Evolutionary conservation across 352 stramenopile species (phyloP), one percentile per base, ranked within the genome.

Genomic region (Globisporangium megalacanthum): DNA sequence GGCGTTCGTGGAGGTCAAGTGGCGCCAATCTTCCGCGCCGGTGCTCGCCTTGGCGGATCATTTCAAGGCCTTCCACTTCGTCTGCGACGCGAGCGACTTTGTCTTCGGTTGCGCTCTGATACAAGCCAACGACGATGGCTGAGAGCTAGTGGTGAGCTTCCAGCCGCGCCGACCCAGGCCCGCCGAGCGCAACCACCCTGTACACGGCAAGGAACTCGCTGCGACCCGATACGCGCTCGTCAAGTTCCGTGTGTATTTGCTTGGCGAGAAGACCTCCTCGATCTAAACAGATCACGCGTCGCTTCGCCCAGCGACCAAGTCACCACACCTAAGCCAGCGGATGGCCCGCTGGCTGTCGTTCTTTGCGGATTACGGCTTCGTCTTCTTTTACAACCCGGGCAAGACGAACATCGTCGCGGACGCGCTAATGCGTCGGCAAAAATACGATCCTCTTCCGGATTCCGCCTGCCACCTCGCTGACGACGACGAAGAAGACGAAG

Each of bases 221-320:
- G 56, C 64, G 4, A 75, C 70, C 60, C 17, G 47, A 2, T 75
- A 75, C 22, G 44, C 64, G 0, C 54, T 72, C 1, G 52, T 67
- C 10, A 77, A 77, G 54, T 72, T 77, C 33, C 36, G 58, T 4
- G 59, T 73, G 0, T 62, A 73, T 35, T 37, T 73, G 0, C 37
- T 77, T 6, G 62, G 66, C 11, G 49, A 62, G 11, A 17, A 57
- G 4, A 57, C 31, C 1, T 77, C 64, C 33, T 56, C 36, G n/a
- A 13, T 72, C 0, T 66, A 73, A 31, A 67, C 61, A 1, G 62
- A 72, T n/a, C 54, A 67, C 25, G 54, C 54, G 20, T 67, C 59
- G 36, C 51, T 57, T 11, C 4, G 39, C 10, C 17, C 13, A 15
- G 39, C 39, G 4, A 4, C 13, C 10, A 45, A 45, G 33, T 6